Base-by-base conservation (phyloP, 1,284 basidiomycete genomes). In the Malassezia vespertilionis region DNA sequence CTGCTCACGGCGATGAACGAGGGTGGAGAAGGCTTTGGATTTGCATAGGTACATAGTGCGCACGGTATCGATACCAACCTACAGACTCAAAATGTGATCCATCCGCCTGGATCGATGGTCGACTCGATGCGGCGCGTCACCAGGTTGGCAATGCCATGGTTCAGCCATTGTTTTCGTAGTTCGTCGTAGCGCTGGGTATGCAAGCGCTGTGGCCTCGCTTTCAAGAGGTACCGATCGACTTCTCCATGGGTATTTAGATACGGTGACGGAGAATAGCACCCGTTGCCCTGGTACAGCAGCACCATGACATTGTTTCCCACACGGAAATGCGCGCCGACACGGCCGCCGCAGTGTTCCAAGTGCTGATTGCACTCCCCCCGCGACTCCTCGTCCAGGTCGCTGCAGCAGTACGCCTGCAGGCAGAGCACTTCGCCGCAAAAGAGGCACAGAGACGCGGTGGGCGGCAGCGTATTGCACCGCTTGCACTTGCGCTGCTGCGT, bases 181-280 rank as follows among this genome's bases (percentile, higher is more conserved):
- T 96, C 91, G 65, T 96, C 91, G 80, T 87, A 87, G 32, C 93
- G 77, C 15, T 83, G 80, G 40, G 77, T 75, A 63, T 96, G 88
- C 18, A 97, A 72, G 67, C 81, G 87, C 69, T 96, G 90, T 38
- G 88, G 79, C 40, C 87, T 79, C 5, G 88, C 86, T 78, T 65
- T 71, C 84, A 87, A 80, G 80, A 95, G 85, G 1, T 84, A 86
- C 14, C 85, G 76, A 71, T 97, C 93, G 4, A 88, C 79, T 69
- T 97, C 91, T 0, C 93, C 93, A 57, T 97, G 91, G 4, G 81
- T 80, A 60, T 99, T 93, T 33, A 97, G 77, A 66, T 95, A 97
- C 0, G 93, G 90, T 35, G 89, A 86, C 18, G 81, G 80, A 1
- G 80, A 78, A 72, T 93, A 96, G 3, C 84, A 80, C 8, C 91